Percentiles rank a stretch among this genome's conserved stretches.
Conservation (phyloP, 2,329 filamentous ascomycete species). For the Rhynchosporium graminicola region DNA sequence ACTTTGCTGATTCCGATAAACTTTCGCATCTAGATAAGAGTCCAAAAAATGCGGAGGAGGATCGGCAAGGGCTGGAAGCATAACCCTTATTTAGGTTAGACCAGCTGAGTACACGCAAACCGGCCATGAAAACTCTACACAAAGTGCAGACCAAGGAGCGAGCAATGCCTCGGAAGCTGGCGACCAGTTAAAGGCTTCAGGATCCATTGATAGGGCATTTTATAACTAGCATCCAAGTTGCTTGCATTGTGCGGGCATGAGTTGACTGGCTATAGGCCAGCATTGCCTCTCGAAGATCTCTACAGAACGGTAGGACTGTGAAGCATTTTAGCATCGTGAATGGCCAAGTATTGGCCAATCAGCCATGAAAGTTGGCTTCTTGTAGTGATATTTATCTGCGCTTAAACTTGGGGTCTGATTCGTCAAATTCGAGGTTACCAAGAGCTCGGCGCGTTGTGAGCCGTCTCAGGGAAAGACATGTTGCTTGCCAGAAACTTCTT, state of each 20-base stretch:
- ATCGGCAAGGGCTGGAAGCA: no score
- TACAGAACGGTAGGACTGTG: neutral
- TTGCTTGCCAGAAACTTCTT: neutral
- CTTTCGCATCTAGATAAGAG: no score
- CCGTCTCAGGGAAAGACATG: neutral
- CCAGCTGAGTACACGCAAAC: neutral
- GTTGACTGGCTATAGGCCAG: conserved; percentile 8
- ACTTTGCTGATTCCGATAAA: no score
- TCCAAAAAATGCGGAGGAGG: no score
- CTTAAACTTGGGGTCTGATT: neutral
- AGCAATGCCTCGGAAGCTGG: no score
- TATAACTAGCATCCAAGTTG: neutral
- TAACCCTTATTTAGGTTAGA: no score
- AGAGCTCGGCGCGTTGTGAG: neutral
- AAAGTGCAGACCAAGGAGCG: neutral
- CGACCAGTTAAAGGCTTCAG: neutral
- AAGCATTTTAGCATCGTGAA: neutral
- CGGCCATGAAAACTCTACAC: conserved; percentile 1
- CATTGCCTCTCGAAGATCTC: neutral
- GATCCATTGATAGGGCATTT: neutral
- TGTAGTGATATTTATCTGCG: neutral
- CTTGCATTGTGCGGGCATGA: conserved; percentile 6
- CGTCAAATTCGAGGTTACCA: neutral
- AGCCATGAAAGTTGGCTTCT: neutral
- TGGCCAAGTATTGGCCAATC: neutral